These are phyloP conservation scores for Vigna reflexopilosa DNA, from an alignment of 306 rosid species.

Conservation along the genomic window DNA sequence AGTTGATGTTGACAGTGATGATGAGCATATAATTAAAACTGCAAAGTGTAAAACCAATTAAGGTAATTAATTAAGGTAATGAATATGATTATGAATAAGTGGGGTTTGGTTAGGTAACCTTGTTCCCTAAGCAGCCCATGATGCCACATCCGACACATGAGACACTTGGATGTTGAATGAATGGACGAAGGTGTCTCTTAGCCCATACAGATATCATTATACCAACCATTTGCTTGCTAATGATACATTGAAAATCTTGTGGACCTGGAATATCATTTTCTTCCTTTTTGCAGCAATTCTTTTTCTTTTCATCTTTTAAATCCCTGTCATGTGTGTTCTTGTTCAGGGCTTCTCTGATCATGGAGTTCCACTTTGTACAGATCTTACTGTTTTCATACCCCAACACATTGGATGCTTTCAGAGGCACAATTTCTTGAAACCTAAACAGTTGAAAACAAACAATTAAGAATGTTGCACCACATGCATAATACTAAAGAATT, in stretches of 20 bases:
- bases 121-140: conserved; percentile 89
- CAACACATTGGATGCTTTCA: conserved; percentile 77
- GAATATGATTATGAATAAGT: background rate
- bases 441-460: conserved; percentile 42
- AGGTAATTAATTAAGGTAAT: background rate
- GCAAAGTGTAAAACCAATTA: background rate
- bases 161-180: conserved; percentile 71
- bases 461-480: background rate
- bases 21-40: background rate
- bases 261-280: conserved; percentile 24
- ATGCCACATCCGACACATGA: conserved; percentile 90
- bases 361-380: conserved; percentile 69
- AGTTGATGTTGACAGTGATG: conserved; percentile 44
- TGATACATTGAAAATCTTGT: conserved; percentile 66
- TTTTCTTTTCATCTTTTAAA: too few species aligned
- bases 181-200: conserved; percentile 65
- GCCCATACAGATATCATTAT: conserved; percentile 84
- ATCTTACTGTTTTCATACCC: conserved; percentile 70
- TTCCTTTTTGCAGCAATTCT: background rate
- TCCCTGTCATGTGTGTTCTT: conserved; percentile 35
- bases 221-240: conserved; percentile 97
- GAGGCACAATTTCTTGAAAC: conserved; percentile 93
- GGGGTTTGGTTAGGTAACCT: conserved; percentile 60
- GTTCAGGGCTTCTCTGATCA: conserved; percentile 73
- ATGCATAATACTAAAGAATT: conserved; percentile 13